These are phyloP conservation scores for Hericium erinaceus DNA, from an alignment of 768 basidiomycete genomes.

Conservation along the genomic window DNA sequence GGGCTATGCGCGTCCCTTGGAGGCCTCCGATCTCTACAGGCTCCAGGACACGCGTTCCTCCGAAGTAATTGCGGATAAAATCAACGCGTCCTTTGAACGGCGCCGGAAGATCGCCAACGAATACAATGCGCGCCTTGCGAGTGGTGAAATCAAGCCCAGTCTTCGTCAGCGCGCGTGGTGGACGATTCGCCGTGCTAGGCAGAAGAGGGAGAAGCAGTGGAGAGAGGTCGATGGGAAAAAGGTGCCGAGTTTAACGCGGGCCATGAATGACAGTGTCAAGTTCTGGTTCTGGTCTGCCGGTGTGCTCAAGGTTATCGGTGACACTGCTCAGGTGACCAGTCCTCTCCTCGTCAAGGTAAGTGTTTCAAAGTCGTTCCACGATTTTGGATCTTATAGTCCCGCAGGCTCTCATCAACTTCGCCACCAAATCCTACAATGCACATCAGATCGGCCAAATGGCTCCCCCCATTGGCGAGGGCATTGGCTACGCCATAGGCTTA, in stretches of 20 bases:
- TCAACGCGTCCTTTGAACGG: constrained; percentile 54
- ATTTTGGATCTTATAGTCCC: neutral
- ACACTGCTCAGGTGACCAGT: constrained; percentile 63
- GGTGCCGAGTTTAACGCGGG: constrained; percentile 52
- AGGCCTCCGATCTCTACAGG: constrained; percentile 74
- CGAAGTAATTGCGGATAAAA: constrained; percentile 47
- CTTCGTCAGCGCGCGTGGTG: constrained; percentile 44
- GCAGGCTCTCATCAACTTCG: constrained; percentile 65
- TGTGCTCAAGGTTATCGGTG: constrained; percentile 47
- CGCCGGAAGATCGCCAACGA: constrained; percentile 46
- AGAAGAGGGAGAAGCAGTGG: constrained; percentile 54
- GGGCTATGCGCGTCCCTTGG: constrained; percentile 75
- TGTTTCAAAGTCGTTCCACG: neutral
- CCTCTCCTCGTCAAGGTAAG: constrained; percentile 74
- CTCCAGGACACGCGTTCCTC: constrained; percentile 57
- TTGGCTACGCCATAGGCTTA: constrained; percentile 69
- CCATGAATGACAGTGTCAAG: constrained; percentile 69
- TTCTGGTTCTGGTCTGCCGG: constrained; percentile 77
- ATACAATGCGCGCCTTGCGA: constrained; percentile 63
- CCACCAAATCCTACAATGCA: constrained; percentile 44
- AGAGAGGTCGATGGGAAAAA: constrained; percentile 52
- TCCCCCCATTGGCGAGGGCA: constrained; percentile 44
- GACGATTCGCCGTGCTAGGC: constrained; percentile 43
- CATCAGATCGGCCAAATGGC: constrained; percentile 17
- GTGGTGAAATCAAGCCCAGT: constrained; percentile 53